Evolutionary conservation across 805 yeast species (phyloP), one percentile per base, ranked within the genome.

Genomic region (Saturnispora diversa): DNA sequence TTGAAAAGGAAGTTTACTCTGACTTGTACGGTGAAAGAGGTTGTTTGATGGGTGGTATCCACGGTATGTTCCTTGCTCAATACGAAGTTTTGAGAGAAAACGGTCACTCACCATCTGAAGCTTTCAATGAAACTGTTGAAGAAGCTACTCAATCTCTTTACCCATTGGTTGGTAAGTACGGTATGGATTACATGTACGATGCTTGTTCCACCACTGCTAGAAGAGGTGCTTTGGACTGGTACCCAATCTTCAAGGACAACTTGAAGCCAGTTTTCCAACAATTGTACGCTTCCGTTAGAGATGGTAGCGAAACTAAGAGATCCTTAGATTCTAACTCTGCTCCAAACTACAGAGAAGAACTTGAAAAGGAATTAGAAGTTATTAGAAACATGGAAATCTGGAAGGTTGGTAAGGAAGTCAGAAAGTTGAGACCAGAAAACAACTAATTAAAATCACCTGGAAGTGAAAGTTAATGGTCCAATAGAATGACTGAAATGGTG

Each of bases 141-240:
- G 98, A 92, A 76, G 98, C 98, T 54, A 92, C 98, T 52, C 98
- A 92, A 76, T 92, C 97, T 44, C 77, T 92, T 62, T 92, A 92
- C 84, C 98, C 98, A 71, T 81, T 92, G 76, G 69, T 92, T 58
- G 98, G 98, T 73, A 87, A 86, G 72, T 84, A 92, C 79, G 98
- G 98, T 75, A 92, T 92, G 98, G 98, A 92, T 74, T 92, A 92
- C 90, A 92, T 92, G 98, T 92, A 92, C 80, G 97, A 92, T 66
- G 98, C 98, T 60, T 92, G 98, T 74, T 92, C 98, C 55, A 92
- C 98, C 64, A 92, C 98, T 55, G 98, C 98, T 62, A 87, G 97
- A 80, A 86, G 98, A 76, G 98, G 98, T 79, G 98, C 98, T 65
- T 79, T 92, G 60, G 98, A 92, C 77, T 92, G 98, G 98, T 90